Evolutionary conservation across 495 filamentous ascomycete genomes (phyloP).

Genomic region (Pyronema domesticum): DNA sequence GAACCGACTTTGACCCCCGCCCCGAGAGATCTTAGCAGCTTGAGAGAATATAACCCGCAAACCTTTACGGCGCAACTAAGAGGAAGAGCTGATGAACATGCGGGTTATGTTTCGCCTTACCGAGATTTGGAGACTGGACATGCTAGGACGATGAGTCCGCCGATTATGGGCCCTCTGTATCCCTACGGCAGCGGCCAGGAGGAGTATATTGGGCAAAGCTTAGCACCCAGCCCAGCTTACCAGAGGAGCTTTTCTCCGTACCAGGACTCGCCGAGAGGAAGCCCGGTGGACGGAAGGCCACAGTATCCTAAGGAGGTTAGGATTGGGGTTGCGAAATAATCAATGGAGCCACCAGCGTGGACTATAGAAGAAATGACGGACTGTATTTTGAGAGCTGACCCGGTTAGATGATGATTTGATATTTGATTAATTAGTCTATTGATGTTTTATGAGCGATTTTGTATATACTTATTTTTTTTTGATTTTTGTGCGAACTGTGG

Average conservation of each 20-base stretch:
- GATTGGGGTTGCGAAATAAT: not conserved
- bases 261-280: not conserved
- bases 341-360: no score
- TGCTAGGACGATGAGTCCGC: conserved; percentile 6
- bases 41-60: conserved; percentile 22
- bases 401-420: no score
- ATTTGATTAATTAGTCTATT: no score
- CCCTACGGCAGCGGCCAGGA: no score
- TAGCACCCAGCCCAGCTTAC: not conserved
- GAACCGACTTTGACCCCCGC: conserved; percentile 15
- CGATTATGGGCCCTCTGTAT: conserved; percentile 16
- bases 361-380: no score
- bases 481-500: no score
- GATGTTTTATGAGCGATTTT: no score
- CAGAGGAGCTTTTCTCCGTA: conserved; percentile 2
- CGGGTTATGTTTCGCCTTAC: conserved; percentile 5
- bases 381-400: no score
- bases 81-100: conserved; percentile 6
- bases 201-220: not conserved
- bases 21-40: not conserved
- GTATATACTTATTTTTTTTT: no score
- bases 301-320: not conserved
- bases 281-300: not conserved
- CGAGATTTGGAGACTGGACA: conserved; percentile 10
- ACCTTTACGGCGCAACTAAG: conserved; percentile 23